These are phyloP conservation scores for Xerocomellus dryophilus DNA, from an alignment of 768 basidiomycete species.

Conservation along the genomic window DNA sequence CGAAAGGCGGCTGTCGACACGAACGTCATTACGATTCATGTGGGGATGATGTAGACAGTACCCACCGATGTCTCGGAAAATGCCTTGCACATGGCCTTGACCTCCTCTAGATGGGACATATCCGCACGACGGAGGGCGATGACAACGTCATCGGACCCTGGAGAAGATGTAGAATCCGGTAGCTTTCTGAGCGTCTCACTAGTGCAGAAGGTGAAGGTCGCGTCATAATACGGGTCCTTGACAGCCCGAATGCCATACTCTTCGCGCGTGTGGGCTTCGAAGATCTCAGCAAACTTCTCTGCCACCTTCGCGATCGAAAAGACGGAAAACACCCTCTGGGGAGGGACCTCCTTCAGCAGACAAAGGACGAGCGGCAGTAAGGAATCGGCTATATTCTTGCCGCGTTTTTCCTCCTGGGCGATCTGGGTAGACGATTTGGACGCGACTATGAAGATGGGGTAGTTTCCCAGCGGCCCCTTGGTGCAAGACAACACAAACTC, in stretches of 20 bases:
- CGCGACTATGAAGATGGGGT: slow-evolving; percentile 15
- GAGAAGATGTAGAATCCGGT: neutral
- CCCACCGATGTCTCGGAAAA: slow-evolving; percentile 65
- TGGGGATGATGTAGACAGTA: neutral
- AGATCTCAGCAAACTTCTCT: slow-evolving; percentile 44
- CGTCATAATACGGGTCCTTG: slow-evolving; percentile 55
- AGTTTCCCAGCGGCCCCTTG: neutral
- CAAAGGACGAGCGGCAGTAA: slow-evolving; percentile 5
- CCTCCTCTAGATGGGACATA: slow-evolving; percentile 26
- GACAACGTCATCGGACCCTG: neutral
- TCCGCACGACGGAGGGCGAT: slow-evolving; percentile 35
- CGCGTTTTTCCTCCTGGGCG: neutral
- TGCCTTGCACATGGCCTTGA: slow-evolving; percentile 47
- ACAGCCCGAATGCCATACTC: slow-evolving; percentile 20
- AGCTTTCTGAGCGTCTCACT: slow-evolving; percentile 33
- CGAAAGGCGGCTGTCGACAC: slow-evolving; percentile 46
- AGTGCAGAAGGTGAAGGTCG: slow-evolving; percentile 57
- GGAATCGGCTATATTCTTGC: neutral
- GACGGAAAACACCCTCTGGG: slow-evolving; percentile 49
- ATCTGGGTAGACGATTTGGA: slow-evolving; percentile 6
- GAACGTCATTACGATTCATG: neutral
- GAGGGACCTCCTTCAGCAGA: slow-evolving; percentile 7
- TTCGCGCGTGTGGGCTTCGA: slow-evolving; percentile 33
- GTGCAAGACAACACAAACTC: slow-evolving; percentile 11
- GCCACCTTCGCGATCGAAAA: slow-evolving; percentile 54